Conservation (phyloP, 768 basidiomycete genomes). For the Gelatoporia subvermispora region DNA sequence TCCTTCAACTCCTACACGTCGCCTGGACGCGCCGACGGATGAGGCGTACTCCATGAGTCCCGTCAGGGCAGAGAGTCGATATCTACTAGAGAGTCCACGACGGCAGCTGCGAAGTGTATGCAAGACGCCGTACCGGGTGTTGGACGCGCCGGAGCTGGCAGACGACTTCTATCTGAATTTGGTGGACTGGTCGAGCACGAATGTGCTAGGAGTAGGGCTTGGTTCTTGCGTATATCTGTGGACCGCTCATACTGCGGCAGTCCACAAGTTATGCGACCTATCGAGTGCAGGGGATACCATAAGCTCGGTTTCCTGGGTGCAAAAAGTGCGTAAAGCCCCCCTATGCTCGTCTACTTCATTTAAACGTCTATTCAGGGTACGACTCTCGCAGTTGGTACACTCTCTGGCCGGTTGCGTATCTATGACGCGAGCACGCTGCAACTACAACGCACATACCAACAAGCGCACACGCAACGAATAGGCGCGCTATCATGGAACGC, state of each 20-base stretch:
- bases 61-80: slow-evolving; percentile 76
- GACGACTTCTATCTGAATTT: slow-evolving; percentile 99
- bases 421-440: slow-evolving; percentile 83
- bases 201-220: slow-evolving; percentile 91
- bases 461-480: slow-evolving; percentile 84
- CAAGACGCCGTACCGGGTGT: slow-evolving; percentile 94
- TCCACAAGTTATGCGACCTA: slow-evolving; percentile 88
- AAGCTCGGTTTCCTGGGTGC: slow-evolving; percentile 91
- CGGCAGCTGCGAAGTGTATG: slow-evolving; percentile 77
- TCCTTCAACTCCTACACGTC: slow-evolving; percentile 48
- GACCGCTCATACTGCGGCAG: slow-evolving; percentile 91
- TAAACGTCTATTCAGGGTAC: slow-evolving; percentile 48
- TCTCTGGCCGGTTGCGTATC: slow-evolving; percentile 85
- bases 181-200: slow-evolving; percentile 95
- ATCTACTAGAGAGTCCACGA: slow-evolving; percentile 79
- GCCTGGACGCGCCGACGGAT: slow-evolving; percentile 80
- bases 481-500: slow-evolving; percentile 95
- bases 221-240: slow-evolving; percentile 93
- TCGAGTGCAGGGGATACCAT: slow-evolving; percentile 59
- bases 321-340: slow-evolving; percentile 40
- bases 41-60: slow-evolving; percentile 90
- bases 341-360: not conserved
- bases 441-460: slow-evolving; percentile 73
- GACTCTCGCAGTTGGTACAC: slow-evolving; percentile 88
- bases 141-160: slow-evolving; percentile 94